A percentile compares a stretch with the other conserved stretches of the same genome.
phyloP scores from a whole-genome alignment of 2,329 filamentous ascomycete species.

The Xylariaceae sp. region DNA sequence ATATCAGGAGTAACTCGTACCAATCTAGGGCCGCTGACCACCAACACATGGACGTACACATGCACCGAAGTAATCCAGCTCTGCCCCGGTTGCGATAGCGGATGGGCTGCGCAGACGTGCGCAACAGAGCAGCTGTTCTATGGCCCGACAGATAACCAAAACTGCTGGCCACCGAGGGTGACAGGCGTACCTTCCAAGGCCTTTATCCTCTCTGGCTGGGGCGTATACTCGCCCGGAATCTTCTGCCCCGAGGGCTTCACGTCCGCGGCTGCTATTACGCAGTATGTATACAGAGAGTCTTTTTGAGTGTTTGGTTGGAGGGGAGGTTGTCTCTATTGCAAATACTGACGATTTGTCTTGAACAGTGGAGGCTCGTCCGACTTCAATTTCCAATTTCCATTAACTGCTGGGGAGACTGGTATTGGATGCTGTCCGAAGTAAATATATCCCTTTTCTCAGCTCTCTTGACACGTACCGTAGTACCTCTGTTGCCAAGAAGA shows the following conservation, averaged over 20 bases:
- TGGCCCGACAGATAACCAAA: conserved; percentile 16
- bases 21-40: conserved; percentile 44
- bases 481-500: no score
- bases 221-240: conserved; percentile 27
- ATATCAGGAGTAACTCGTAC: conserved; percentile 35
- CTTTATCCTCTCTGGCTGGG: conserved; percentile 17
- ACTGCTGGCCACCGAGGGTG: conserved; percentile 26
- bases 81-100: conserved; percentile 12
- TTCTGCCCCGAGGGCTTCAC: conserved; percentile 28
- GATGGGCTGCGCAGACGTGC: conserved; percentile 28
- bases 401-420: conserved; percentile 20
- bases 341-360: background rate
- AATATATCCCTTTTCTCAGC: background rate
- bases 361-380: conserved; percentile 16
- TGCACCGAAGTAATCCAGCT: conserved; percentile 22
- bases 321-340: no score
- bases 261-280: conserved; percentile 2
- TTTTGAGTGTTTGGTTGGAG: no score
- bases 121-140: no score
- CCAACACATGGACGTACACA: conserved; percentile 35
- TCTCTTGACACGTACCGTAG: no score
- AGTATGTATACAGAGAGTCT: no score
- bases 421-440: conserved; percentile 28
- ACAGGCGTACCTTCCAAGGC: conserved; percentile 11
- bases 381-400: conserved; percentile 21